Evolutionary conservation across 176 grass and related monocot species (phyloP), one percentile per base, ranked within the genome.

Genomic region (Zizania latifolia): DNA sequence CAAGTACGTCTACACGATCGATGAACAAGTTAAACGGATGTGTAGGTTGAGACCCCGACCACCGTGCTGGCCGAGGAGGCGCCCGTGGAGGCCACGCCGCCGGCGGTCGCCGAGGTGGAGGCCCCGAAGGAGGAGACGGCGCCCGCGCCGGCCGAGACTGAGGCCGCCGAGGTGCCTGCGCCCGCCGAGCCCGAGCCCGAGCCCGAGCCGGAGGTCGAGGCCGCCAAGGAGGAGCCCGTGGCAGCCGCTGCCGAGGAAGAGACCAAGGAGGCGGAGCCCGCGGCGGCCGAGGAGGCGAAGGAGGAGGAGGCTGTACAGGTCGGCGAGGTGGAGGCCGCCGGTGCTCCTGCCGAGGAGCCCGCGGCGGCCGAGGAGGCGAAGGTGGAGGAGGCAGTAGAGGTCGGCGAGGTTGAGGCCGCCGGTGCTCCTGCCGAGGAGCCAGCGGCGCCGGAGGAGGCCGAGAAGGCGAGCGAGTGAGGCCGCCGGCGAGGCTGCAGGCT

Each of bases 11-110:
- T 56, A 29, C 24, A 24, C 34, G 62, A 1, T 19, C 15, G 1
- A 19, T 16, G 45, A 4, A 19, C 16, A 16, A 19, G 8, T 1
- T 38, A 1, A 38, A 10, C 46, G 29, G 23, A 50, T 55, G 33
- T 86, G 75, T 60, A 94, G 88, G 85, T 94, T 33, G 79, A 91
- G 89, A 83, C 76, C 77, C 85, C 85, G 50, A 84, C 79, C 77
- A 31, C 54, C 1, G 85, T 74, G 22, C 61, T 61, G 70, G 35
- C 82, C 2, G 79, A 83, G 79, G 85, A 87, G 68, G 74, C 61
- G 31, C 74, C 85, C 0, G 80, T 40, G 38, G 82, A 84, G 73
- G 21, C 13, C 0, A 7, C 73, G 24, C 30, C 39, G 64, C 17
- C 72, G 65, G 40, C 40, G 9, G 78, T 19, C 59, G 48, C 8